These are phyloP conservation scores for Marasmius sp. DNA, from an alignment of 1,284 basidiomycete species.

Conservation along the genomic window DNA sequence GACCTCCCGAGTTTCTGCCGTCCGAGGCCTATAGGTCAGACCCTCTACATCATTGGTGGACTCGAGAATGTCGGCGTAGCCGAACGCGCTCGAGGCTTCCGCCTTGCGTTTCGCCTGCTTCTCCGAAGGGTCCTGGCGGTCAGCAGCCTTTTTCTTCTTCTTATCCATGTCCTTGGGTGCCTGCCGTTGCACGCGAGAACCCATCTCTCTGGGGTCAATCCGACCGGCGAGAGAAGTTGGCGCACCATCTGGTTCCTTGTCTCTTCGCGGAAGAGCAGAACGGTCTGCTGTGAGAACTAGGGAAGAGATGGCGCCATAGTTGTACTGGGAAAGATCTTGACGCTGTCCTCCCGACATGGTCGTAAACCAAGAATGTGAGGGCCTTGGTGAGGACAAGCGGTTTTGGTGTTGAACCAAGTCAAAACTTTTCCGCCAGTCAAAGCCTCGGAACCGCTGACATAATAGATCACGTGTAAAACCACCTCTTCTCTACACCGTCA, in stretches of 20 bases:
- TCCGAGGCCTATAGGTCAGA: constrained; percentile 88
- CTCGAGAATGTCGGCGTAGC: constrained; percentile 88
- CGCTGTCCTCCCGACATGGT: constrained; percentile 39
- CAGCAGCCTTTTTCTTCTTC: constrained; percentile 84
- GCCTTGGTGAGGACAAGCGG: background rate
- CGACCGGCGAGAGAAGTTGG: constrained; percentile 91
- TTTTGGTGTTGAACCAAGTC: background rate
- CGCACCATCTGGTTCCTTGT: constrained; percentile 95
- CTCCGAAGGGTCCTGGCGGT: constrained; percentile 48
- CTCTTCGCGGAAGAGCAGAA: constrained; percentile 73
- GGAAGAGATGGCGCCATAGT: constrained; percentile 88
- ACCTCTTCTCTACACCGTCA: constrained; percentile 3
- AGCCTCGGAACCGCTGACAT: background rate
- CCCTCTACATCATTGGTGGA: constrained; percentile 94
- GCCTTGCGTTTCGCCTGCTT: constrained; percentile 55
- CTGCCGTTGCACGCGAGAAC: constrained; percentile 83
- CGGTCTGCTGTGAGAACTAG: constrained; percentile 84
- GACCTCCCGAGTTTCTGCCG: constrained; percentile 91
- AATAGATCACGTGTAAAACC: background rate
- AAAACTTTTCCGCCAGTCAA: background rate
- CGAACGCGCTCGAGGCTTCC: constrained; percentile 59
- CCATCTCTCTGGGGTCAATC: constrained; percentile 93
- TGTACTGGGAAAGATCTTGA: constrained; percentile 83
- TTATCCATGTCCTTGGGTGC: constrained; percentile 92
- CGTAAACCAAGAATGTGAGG: constrained; percentile 1